These are phyloP conservation scores for Wickerhamiella vanderwaltii DNA, from an alignment of 805 yeast genomes.

Conservation along the genomic window DNA sequence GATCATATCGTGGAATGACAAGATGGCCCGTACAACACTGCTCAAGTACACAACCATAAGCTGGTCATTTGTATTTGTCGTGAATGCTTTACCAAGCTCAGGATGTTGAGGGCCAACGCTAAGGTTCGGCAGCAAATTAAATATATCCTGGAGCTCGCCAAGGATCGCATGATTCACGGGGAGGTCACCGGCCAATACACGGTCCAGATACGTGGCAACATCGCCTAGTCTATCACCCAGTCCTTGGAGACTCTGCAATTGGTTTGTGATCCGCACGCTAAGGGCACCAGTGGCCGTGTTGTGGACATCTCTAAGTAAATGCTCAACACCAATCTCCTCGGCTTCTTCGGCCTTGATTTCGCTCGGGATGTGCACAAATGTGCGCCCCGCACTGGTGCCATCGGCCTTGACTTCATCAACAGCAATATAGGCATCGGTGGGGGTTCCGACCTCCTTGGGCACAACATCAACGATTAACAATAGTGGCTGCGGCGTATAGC, in stretches of 20 bases:
- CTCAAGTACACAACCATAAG: slow-evolving; percentile 87
- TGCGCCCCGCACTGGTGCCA: slow-evolving; percentile 83
- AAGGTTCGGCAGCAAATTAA: slow-evolving; percentile 82
- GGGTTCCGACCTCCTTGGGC: slow-evolving; percentile 75
- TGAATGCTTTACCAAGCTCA: slow-evolving; percentile 60
- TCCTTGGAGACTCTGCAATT: slow-evolving; percentile 77
- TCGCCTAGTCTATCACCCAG: slow-evolving; percentile 66
- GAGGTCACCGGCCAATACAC: slow-evolving; percentile 54
- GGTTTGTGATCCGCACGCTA: slow-evolving; percentile 77
- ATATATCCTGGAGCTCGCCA: slow-evolving; percentile 88
- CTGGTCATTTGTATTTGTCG: slow-evolving; percentile 90
- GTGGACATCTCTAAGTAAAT: slow-evolving; percentile 80
- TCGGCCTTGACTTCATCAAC: slow-evolving; percentile 93
- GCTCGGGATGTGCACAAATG: slow-evolving; percentile 88
- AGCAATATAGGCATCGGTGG: slow-evolving; percentile 90
- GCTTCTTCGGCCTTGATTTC: slow-evolving; percentile 96
- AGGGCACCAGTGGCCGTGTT: slow-evolving; percentile 94
- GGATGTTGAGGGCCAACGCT: slow-evolving; percentile 25
- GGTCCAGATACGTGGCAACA: slow-evolving; percentile 64
- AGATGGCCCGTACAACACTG: slow-evolving; percentile 81
- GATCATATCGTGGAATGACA: slow-evolving; percentile 92
- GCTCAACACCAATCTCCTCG: slow-evolving; percentile 98
- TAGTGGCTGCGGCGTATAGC: slow-evolving; percentile 69
- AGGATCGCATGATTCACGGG: slow-evolving; percentile 85
- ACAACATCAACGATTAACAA: slow-evolving; percentile 84